Conservation (phyloP, 257 asterid genomes). For the Haberlea rhodopensis region DNA sequence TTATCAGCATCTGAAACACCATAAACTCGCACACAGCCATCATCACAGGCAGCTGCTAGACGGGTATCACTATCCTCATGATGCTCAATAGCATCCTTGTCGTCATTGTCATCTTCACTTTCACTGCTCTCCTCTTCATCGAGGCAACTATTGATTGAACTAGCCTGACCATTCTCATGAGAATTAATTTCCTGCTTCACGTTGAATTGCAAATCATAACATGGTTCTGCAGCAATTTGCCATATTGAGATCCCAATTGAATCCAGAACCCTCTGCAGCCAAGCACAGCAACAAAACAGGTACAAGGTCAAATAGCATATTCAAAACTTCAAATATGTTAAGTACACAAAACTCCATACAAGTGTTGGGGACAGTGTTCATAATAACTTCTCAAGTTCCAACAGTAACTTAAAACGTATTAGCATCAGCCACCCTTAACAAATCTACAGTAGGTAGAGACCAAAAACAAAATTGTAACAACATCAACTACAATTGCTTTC, state of each 20-base stretch:
- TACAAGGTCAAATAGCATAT: conserved; percentile 15
- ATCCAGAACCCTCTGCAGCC: conserved; percentile 70
- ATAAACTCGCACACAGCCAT: conserved; percentile 86
- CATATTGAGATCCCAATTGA: conserved; percentile 74
- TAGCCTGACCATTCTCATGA: conserved; percentile 55
- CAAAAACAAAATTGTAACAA: background rate
- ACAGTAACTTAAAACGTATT: background rate
- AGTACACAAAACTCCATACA: background rate
- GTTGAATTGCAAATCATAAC: conserved; percentile 24
- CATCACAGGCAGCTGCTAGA: conserved; percentile 84
- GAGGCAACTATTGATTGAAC: conserved; percentile 30
- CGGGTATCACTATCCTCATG: conserved; percentile 44
- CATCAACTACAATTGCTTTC: background rate
- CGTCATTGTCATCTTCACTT: conserved; percentile 54
- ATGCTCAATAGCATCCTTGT: conserved; percentile 34
- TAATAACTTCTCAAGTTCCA: background rate
- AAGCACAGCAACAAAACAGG: conserved; percentile 8
- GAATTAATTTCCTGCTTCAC: conserved; percentile 27
- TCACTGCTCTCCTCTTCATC: conserved; percentile 49
- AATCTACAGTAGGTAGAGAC: background rate
- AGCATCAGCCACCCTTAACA: background rate
- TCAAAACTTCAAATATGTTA: background rate
- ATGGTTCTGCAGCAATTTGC: conserved; percentile 89
- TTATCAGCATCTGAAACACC: conserved; percentile 38
- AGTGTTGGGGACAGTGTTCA: background rate